phyloP scores from a whole-genome alignment of 495 filamentous ascomycete genomes.

The Diplogelasinospora grovesii region DNA sequence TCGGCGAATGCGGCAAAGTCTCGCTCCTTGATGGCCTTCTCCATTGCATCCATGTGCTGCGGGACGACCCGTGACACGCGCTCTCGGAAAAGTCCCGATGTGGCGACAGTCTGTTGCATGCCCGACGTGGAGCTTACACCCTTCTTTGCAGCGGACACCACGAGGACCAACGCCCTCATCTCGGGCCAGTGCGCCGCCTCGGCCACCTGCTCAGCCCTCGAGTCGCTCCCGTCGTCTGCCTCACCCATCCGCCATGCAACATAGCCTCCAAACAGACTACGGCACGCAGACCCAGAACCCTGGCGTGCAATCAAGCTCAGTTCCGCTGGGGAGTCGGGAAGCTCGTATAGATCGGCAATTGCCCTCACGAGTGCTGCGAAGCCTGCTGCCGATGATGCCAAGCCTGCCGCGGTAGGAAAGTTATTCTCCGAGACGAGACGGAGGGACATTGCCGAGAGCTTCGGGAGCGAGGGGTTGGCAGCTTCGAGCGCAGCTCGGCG shows the following conservation, averaged over 20 bases:
- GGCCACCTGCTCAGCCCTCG: slow-evolving; percentile 77
- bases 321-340: slow-evolving; percentile 68
- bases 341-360: slow-evolving; percentile 84
- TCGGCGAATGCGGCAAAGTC: slow-evolving; percentile 86
- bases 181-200: slow-evolving; percentile 84
- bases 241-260: slow-evolving; percentile 83
- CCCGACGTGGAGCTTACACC: slow-evolving; percentile 82
- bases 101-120: slow-evolving; percentile 93
- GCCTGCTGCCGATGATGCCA: slow-evolving; percentile 86
- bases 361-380: slow-evolving; percentile 92
- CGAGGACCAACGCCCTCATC: slow-evolving; percentile 86
- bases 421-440: slow-evolving; percentile 91
- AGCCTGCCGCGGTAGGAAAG: slow-evolving; percentile 96
- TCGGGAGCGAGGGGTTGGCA: slow-evolving; percentile 62
- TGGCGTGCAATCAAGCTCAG: slow-evolving; percentile 89
- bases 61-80: slow-evolving; percentile 72
- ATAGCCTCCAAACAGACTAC: slow-evolving; percentile 87
- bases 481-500: slow-evolving; percentile 70
- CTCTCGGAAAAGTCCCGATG: slow-evolving; percentile 71
- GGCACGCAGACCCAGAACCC: slow-evolving; percentile 88
- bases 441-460: slow-evolving; percentile 65
- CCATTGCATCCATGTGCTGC: slow-evolving; percentile 77
- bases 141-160: slow-evolving; percentile 90
- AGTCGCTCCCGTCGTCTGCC: slow-evolving; percentile 71
- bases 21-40: slow-evolving; percentile 62